Evolutionary conservation across 1,284 basidiomycete genomes (phyloP).

Genomic region (Pseudozyma thailandica): DNA sequence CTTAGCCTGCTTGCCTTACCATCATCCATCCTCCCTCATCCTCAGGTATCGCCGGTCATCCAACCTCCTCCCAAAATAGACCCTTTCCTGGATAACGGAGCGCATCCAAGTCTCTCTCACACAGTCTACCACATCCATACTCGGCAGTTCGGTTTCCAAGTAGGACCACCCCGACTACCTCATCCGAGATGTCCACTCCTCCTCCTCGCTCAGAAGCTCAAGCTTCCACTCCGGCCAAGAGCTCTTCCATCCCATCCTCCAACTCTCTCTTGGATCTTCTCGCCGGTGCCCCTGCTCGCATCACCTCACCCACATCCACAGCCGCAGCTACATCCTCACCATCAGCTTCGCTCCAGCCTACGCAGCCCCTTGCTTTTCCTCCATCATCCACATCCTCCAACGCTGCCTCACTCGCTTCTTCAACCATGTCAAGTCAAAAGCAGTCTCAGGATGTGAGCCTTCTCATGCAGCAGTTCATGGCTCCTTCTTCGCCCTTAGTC

Average conservation of each 20-base stretch:
- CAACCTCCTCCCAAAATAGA: too few species aligned
- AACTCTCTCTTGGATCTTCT: conserved; percentile 42
- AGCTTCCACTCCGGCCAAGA: not conserved
- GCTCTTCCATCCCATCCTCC: conserved; percentile 12
- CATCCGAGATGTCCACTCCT: conserved; percentile 14
- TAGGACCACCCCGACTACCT: too few species aligned
- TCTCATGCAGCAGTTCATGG: conserved; percentile 38
- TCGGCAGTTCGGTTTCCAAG: too few species aligned
- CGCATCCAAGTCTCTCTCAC: too few species aligned
- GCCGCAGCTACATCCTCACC: not conserved
- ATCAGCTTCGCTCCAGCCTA: not conserved
- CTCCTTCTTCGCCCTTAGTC: conserved; percentile 12
- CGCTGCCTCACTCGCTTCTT: not conserved
- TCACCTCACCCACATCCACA: conserved; percentile 26
- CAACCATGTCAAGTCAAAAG: conserved; percentile 11
- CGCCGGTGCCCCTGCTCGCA: conserved; percentile 33
- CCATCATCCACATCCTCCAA: not conserved
- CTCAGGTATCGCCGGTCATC: conserved; percentile 11
- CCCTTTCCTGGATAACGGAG: too few species aligned
- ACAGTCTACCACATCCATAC: too few species aligned
- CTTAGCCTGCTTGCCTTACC: not conserved
- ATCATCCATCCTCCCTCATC: not conserved
- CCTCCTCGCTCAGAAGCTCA: conserved; percentile 3
- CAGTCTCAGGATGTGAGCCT: conserved; percentile 13
- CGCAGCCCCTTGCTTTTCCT: not conserved